These are phyloP conservation scores for Epichloe baconii DNA, from an alignment of 2,329 filamentous ascomycete species.

Conservation along the genomic window DNA sequence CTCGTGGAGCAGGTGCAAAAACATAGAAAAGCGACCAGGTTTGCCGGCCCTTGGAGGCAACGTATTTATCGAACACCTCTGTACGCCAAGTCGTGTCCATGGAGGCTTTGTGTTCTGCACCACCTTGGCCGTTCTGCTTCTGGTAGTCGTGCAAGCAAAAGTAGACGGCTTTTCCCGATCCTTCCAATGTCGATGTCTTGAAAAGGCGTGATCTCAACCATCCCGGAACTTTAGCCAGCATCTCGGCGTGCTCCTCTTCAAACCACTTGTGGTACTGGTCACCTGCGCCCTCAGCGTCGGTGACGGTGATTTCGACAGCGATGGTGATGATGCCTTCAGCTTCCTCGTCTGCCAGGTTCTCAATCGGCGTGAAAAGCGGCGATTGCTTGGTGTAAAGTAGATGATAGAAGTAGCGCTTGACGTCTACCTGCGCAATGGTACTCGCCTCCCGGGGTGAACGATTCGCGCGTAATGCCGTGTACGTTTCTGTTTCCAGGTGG, in stretches of 20 bases:
- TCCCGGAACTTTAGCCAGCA: slow-evolving; percentile 62
- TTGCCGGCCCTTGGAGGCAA: slow-evolving; percentile 43
- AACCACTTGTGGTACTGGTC: slow-evolving; percentile 55
- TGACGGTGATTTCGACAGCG: slow-evolving; percentile 44
- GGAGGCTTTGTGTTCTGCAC: slow-evolving; percentile 49
- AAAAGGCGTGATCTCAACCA: slow-evolving; percentile 66
- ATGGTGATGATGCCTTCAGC: slow-evolving; percentile 48
- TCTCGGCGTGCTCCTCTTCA: slow-evolving; percentile 56
- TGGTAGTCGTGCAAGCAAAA: slow-evolving; percentile 63
- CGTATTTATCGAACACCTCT: slow-evolving; percentile 44
- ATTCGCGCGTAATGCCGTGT: slow-evolving; percentile 50
- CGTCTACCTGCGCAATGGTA: slow-evolving; percentile 44
- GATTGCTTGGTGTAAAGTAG: slow-evolving; percentile 43
- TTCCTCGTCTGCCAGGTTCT: slow-evolving; percentile 45
- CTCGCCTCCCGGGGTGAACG: slow-evolving; percentile 39
- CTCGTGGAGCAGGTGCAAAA: slow-evolving; percentile 62
- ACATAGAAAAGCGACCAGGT: slow-evolving; percentile 65
- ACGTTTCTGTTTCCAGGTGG: slow-evolving; percentile 55
- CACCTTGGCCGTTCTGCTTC: slow-evolving; percentile 51
- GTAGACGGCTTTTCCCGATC: slow-evolving; percentile 36
- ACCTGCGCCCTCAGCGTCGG: slow-evolving; percentile 33
- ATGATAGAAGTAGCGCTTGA: slow-evolving; percentile 61
- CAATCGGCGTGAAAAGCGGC: slow-evolving; percentile 43
- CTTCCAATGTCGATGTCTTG: slow-evolving; percentile 50
- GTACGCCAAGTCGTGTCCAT: slow-evolving; percentile 48